Conservation (phyloP, 1,139 yeast species). For the Kodamaea plutei region DNA sequence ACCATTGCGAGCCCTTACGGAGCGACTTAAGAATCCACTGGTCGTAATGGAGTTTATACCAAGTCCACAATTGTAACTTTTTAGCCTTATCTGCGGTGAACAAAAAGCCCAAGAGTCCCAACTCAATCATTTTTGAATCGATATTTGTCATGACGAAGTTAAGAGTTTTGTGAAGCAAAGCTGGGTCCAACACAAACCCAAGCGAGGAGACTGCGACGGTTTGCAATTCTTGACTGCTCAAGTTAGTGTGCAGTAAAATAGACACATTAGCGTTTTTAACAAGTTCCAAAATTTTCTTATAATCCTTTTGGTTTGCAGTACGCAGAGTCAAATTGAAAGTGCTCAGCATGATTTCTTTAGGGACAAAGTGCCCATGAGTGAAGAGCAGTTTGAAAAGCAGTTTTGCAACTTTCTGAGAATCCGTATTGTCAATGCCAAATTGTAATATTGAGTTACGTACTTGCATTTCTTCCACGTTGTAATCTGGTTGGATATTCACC, state of each 20-base stretch:
- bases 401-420: slow-evolving; percentile 30
- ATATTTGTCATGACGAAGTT: slow-evolving; percentile 54
- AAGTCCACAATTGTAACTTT: slow-evolving; percentile 41
- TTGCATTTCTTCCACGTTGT: slow-evolving; percentile 30
- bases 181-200: slow-evolving; percentile 42
- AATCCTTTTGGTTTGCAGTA: slow-evolving; percentile 43
- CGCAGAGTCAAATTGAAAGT: slow-evolving; percentile 32
- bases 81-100: slow-evolving; percentile 17
- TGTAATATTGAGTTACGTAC: slow-evolving; percentile 40
- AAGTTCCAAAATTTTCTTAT: slow-evolving; percentile 52
- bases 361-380: slow-evolving; percentile 47
- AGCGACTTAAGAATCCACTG: slow-evolving; percentile 45
- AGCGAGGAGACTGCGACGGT: slow-evolving; percentile 52
- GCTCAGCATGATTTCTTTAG: slow-evolving; percentile 40
- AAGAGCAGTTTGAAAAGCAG: slow-evolving; percentile 40
- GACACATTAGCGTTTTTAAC: slow-evolving; percentile 46
- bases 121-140: slow-evolving; percentile 50
- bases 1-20: slow-evolving; percentile 42
- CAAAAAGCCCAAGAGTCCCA: slow-evolving; percentile 50
- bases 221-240: slow-evolving; percentile 37
- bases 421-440: slow-evolving; percentile 27
- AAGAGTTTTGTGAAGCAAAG: slow-evolving; percentile 48
- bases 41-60: slow-evolving; percentile 52
- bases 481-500: slow-evolving; percentile 6
- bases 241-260: slow-evolving; percentile 31